These are phyloP conservation scores for Kodamaea sp. DNA, from an alignment of 1,139 yeast genomes.

Conservation along the genomic window DNA sequence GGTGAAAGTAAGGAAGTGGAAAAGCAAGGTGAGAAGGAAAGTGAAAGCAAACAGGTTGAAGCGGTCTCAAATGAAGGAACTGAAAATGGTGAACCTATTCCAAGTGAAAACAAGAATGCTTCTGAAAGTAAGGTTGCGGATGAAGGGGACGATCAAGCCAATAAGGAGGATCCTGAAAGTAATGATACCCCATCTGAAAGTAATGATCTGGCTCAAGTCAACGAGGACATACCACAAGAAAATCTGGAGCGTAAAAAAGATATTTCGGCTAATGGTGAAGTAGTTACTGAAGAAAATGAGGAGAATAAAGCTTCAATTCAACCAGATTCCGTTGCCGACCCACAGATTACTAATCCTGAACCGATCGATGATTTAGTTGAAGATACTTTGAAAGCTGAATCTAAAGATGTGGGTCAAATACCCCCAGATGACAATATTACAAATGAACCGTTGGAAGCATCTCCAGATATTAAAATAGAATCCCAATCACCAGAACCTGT, in stretches of 20 bases:
- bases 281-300: conserved; percentile 36
- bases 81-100: conserved; percentile 9
- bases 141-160: conserved; percentile 1
- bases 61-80: conserved; percentile 7
- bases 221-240: conserved; percentile 16
- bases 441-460: no score
- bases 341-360: neutral
- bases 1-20: conserved; percentile 3
- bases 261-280: conserved; percentile 26
- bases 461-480: no score
- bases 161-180: neutral
- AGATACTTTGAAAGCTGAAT: neutral
- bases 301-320: conserved; percentile 14
- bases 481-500: no score
- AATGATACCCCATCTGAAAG: conserved; percentile 6
- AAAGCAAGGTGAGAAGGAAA: conserved; percentile 2
- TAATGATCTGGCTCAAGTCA: conserved; percentile 8
- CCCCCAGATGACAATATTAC: no score
- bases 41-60: conserved; percentile 11
- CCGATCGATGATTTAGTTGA: neutral
- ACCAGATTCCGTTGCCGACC: no score
- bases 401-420: no score
- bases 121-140: conserved; percentile 5
- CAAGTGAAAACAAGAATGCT: conserved; percentile 8
- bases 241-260: neutral